Conservation (phyloP, 2,329 filamentous ascomycete species). For the Ophiocordyceps camponoti-leonardi region DNA sequence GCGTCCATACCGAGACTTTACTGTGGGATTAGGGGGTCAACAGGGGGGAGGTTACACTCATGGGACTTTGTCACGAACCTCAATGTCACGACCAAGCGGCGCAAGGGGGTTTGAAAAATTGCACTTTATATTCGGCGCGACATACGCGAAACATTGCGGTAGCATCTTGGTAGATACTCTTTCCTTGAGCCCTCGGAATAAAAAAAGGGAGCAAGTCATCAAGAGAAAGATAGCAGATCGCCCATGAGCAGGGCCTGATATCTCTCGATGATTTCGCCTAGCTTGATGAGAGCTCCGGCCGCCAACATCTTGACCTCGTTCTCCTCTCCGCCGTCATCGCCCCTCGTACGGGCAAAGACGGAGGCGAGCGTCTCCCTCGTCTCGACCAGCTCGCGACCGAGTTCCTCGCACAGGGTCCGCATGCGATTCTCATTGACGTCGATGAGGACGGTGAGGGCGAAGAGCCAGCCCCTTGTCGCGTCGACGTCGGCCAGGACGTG, state of each 20-base stretch:
- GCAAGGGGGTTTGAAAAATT: too few species aligned
- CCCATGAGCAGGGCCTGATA: constrained; percentile 66
- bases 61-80: too few species aligned
- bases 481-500: constrained; percentile 41
- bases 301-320: constrained; percentile 64
- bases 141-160: neutral
- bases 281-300: constrained; percentile 59
- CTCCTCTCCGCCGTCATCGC: constrained; percentile 45
- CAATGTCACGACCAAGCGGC: too few species aligned
- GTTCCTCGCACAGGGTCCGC: constrained; percentile 52
- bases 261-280: constrained; percentile 67
- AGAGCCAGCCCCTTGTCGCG: constrained; percentile 59
- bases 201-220: neutral
- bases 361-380: constrained; percentile 69
- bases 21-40: too few species aligned
- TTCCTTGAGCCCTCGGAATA: neutral
- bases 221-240: constrained; percentile 31
- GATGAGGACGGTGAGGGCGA: constrained; percentile 62
- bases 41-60: too few species aligned
- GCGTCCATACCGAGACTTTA: too few species aligned
- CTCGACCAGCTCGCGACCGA: constrained; percentile 66
- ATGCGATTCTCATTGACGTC: constrained; percentile 65
- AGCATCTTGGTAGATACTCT: neutral
- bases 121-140: too few species aligned
- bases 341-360: constrained; percentile 48